Conservation (phyloP, 371 early-diverging fungal species). For the Thermomucor indicae-seudaticae region DNA sequence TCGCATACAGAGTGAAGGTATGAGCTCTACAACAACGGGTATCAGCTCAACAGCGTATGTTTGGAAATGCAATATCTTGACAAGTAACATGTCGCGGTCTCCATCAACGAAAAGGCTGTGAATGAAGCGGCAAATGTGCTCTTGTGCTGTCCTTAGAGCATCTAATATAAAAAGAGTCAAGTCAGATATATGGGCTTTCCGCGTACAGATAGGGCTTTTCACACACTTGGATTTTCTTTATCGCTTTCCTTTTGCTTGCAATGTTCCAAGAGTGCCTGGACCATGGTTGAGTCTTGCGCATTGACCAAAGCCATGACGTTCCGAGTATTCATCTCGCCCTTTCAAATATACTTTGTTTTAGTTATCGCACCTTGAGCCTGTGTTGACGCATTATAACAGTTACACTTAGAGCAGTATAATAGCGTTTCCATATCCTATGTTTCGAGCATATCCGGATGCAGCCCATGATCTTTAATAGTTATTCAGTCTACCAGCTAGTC, state of each 20-base stretch:
- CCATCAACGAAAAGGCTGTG: constrained; percentile 55
- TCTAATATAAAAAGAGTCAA: constrained; percentile 9
- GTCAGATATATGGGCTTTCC: background rate
- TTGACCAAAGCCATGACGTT: constrained; percentile 49
- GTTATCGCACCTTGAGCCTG: no score
- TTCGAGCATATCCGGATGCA: constrained; percentile 37
- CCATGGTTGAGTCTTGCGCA: constrained; percentile 49
- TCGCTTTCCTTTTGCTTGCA: constrained; percentile 16
- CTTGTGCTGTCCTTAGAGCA: constrained; percentile 30
- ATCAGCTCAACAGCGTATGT: constrained; percentile 53
- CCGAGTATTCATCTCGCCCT: constrained; percentile 33
- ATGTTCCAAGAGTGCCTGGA: constrained; percentile 46
- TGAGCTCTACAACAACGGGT: constrained; percentile 47
- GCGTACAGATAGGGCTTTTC: background rate
- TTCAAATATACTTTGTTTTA: no score
- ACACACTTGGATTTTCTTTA: constrained; percentile 18
- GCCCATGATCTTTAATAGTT: constrained; percentile 16
- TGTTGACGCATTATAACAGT: no score
- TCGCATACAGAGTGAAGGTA: constrained; percentile 48
- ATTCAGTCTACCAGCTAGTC: background rate
- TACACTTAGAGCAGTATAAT: constrained; percentile 13
- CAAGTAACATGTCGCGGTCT: constrained; percentile 46
- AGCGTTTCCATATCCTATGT: constrained; percentile 44
- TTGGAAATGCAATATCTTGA: constrained; percentile 60
- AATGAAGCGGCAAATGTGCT: constrained; percentile 48